These are phyloP conservation scores for Metarhizium guizhouense DNA, from an alignment of 2,329 filamentous ascomycete genomes.

Conservation along the genomic window DNA sequence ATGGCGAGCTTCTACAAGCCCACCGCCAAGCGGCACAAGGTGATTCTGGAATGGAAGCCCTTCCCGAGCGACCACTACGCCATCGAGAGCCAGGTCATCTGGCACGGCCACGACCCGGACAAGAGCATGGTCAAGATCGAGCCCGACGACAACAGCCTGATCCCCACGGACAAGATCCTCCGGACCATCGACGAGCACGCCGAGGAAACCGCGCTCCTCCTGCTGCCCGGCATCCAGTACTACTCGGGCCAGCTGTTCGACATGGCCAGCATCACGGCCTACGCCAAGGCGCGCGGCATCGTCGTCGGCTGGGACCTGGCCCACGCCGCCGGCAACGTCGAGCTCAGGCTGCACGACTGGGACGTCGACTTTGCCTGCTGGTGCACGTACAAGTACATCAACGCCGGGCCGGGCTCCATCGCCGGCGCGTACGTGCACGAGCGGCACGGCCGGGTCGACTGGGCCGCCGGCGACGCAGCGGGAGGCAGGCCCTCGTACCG, in stretches of 20 bases:
- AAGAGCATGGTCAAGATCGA: slow-evolving; percentile 67
- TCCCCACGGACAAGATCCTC: slow-evolving; percentile 65
- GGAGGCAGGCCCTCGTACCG: slow-evolving; percentile 37
- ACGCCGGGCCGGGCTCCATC: slow-evolving; percentile 74
- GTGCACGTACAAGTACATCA: slow-evolving; percentile 95
- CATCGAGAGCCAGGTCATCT: slow-evolving; percentile 69
- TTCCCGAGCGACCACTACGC: slow-evolving; percentile 87
- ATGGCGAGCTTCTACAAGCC: slow-evolving; percentile 80
- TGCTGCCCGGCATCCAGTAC: slow-evolving; percentile 84
- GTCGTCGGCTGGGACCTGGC: slow-evolving; percentile 82
- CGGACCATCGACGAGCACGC: slow-evolving; percentile 67
- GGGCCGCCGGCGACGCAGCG: slow-evolving; percentile 25
- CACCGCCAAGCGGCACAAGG: slow-evolving; percentile 56
- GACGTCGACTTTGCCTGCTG: slow-evolving; percentile 84
- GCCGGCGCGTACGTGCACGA: slow-evolving; percentile 76
- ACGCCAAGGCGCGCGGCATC: slow-evolving; percentile 64
- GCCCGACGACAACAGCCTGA: slow-evolving; percentile 48
- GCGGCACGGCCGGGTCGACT: slow-evolving; percentile 51
- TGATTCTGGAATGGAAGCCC: slow-evolving; percentile 82
- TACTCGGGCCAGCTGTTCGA: slow-evolving; percentile 88
- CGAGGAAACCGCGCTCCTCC: slow-evolving; percentile 61
- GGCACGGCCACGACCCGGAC: slow-evolving; percentile 58
- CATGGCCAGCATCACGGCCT: slow-evolving; percentile 66
- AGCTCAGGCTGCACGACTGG: slow-evolving; percentile 75
- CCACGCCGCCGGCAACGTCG: slow-evolving; percentile 78